These are phyloP conservation scores for Rusavskia elegans DNA, from an alignment of 495 filamentous ascomycete genomes.

Conservation along the genomic window DNA sequence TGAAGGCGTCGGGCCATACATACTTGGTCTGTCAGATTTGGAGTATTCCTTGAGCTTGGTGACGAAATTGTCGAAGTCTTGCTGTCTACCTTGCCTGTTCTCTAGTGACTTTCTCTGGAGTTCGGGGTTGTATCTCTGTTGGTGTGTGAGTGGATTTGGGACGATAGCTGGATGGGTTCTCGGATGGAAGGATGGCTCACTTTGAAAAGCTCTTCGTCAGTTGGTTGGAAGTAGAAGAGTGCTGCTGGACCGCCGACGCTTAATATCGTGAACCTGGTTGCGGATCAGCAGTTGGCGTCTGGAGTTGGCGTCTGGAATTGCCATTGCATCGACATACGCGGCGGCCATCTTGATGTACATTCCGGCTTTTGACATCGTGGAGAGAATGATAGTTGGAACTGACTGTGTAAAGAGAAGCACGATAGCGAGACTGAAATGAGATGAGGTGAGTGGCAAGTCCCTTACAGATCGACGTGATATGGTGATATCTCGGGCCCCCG, in stretches of 20 bases:
- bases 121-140: slow-evolving; percentile 76
- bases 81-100: slow-evolving; percentile 49
- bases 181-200: slow-evolving; percentile 17
- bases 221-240: slow-evolving; percentile 63
- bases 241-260: slow-evolving; percentile 75
- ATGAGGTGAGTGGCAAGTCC: too few species aligned
- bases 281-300: neutral
- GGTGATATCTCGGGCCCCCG: too few species aligned
- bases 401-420: neutral
- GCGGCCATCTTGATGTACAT: slow-evolving; percentile 40
- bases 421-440: neutral
- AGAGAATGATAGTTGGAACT: neutral
- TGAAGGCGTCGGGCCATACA: too few species aligned
- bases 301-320: slow-evolving; percentile 1
- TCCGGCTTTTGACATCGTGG: slow-evolving; percentile 32
- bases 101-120: slow-evolving; percentile 70
- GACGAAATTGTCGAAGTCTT: slow-evolving; percentile 84
- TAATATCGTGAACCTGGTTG: slow-evolving; percentile 44
- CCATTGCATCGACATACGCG: slow-evolving; percentile 23
- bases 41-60: slow-evolving; percentile 70
- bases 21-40: slow-evolving; percentile 78
- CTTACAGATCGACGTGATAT: too few species aligned
- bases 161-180: neutral
- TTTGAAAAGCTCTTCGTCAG: slow-evolving; percentile 79
- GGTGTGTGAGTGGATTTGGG: neutral